Evolutionary conservation across 139 green algal species (phyloP), one percentile per base, ranked within the genome.

Genomic region (Chlamydomonas sp.): DNA sequence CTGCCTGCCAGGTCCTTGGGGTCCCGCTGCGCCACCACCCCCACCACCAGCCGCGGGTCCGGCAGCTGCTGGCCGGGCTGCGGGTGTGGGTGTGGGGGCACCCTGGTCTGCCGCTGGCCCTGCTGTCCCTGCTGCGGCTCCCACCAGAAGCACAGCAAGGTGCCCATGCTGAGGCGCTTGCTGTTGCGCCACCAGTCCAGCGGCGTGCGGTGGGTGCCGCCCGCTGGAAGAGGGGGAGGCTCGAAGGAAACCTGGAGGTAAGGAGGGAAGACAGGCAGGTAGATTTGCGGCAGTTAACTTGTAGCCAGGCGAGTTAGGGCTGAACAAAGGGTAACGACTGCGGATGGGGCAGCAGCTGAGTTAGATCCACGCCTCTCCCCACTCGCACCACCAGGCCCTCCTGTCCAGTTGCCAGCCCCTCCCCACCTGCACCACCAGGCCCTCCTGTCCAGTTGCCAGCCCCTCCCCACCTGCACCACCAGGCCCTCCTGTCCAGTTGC

Each of bases 131-230:
- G 14, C 15, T 9, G n/a, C 78, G 74, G 83, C 83, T 86, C 72
- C 88, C 87, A 93, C 89, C 89, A 92, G 3, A 96, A 77, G 64
- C 81, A 90, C 58, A 93, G 83, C 61, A 96, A 86, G 0, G 93
- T 92, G 63, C 93, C 94, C 49, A 90, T 77, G 61, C 89, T 76
- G 17, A 96, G 90, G 49, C 93, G 89, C 72, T 89, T 88, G 31
- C 78, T 91, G 76, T 83, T 88, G 9, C 85, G 77, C 92, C 90
- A 95, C 31, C 85, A 95, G 15, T 91, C 85, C 69, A 69, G 16
- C 2, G 57, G 75, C n/a, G 68, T n/a, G 4, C 3, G 17, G 1
- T n/a, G 63, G 3, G 62, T 63, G 75, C 71, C 77, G 78, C 66
- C 62, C 8, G 7, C 16, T 3, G 63, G 61, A 15, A 58, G 58